Evolutionary conservation across 768 basidiomycete genomes (phyloP).

Genomic region (Clavulina sp.): DNA sequence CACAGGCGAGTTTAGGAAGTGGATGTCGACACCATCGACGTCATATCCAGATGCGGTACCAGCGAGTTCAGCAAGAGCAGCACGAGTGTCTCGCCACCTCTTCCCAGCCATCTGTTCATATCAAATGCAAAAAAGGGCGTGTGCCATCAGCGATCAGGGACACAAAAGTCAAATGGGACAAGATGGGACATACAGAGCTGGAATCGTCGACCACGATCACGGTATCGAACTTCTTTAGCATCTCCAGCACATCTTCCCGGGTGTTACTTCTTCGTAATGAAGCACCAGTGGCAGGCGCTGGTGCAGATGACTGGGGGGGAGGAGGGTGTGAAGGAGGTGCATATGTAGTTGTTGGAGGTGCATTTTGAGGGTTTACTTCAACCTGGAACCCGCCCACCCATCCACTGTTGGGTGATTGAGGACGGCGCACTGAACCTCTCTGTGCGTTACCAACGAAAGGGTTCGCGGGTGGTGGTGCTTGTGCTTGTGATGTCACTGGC

Average conservation of each 20-base stretch:
- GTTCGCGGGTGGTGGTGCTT: too few species aligned
- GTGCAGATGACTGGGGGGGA: too few species aligned
- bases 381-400: too few species aligned
- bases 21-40: constrained; percentile 40
- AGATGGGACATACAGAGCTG: not conserved
- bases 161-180: not conserved
- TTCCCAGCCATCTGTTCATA: not conserved
- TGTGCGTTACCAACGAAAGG: too few species aligned
- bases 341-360: too few species aligned
- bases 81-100: constrained; percentile 34
- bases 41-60: constrained; percentile 33
- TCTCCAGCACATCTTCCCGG: not conserved
- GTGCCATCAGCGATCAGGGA: not conserved
- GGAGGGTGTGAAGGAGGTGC: too few species aligned
- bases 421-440: too few species aligned
- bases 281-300: not conserved
- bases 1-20: constrained; percentile 33
- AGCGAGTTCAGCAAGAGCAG: constrained; percentile 33
- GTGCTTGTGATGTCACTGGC: too few species aligned
- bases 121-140: not conserved
- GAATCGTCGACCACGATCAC: constrained; percentile 1
- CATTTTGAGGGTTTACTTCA: too few species aligned
- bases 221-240: not conserved
- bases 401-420: too few species aligned
- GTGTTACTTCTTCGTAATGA: not conserved